phyloP scores from a whole-genome alignment of 169 alveolate species.

The Plasmodium billcollinsi region DNA sequence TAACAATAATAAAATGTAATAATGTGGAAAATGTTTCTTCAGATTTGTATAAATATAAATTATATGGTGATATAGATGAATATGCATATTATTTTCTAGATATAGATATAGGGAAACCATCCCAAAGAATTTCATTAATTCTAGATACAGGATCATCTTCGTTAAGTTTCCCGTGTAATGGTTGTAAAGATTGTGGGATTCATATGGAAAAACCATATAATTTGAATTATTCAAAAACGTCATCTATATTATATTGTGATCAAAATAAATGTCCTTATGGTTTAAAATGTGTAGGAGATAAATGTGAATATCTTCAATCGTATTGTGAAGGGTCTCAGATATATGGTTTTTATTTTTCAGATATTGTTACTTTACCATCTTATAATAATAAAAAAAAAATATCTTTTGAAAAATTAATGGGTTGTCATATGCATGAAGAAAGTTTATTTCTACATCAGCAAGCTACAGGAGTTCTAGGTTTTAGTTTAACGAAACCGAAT shows the following conservation, averaged over 20 bases:
- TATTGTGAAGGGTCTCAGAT: slow-evolving; percentile 83
- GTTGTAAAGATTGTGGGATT: slow-evolving; percentile 80
- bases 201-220: slow-evolving; percentile 78
- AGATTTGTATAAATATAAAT: slow-evolving; percentile 39
- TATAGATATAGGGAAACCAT: slow-evolving; percentile 82
- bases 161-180: slow-evolving; percentile 78
- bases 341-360: slow-evolving; percentile 79
- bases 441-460: slow-evolving; percentile 79
- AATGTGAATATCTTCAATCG: slow-evolving; percentile 78
- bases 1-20: slow-evolving; percentile 1
- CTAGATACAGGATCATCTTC: slow-evolving; percentile 87
- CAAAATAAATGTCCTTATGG: slow-evolving; percentile 66
- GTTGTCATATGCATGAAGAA: slow-evolving; percentile 80
- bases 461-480: slow-evolving; percentile 85
- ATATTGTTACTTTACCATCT: slow-evolving; percentile 62
- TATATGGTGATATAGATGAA: slow-evolving; percentile 85
- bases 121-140: slow-evolving; percentile 77
- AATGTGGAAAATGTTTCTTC: not conserved
- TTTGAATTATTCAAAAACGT: slow-evolving; percentile 73
- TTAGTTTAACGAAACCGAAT: slow-evolving; percentile 75
- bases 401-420: slow-evolving; percentile 50
- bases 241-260: slow-evolving; percentile 70
- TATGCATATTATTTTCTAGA: slow-evolving; percentile 82
- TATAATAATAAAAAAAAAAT: slow-evolving; percentile 22
- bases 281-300: slow-evolving; percentile 39